Evolutionary conservation across 192 early-diverging fungal species (phyloP).

Genomic region (Funneliformis geosporum): DNA sequence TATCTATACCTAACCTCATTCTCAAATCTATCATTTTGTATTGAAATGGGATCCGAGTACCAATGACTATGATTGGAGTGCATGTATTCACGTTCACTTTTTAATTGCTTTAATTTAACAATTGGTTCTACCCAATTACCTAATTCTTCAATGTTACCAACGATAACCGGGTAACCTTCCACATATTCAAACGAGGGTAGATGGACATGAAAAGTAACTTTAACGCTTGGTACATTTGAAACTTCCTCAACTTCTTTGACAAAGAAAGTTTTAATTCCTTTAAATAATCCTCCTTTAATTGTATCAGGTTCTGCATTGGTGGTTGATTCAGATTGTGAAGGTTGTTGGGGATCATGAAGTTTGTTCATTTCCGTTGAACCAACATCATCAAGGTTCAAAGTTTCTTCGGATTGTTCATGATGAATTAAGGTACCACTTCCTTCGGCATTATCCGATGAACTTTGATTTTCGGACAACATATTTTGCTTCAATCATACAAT

Average conservation of each 20-base stretch:
- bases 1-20: background rate
- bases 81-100: background rate
- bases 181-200: background rate
- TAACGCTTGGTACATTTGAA: background rate
- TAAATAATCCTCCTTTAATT: background rate
- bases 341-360: background rate
- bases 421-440: background rate
- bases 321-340: background rate
- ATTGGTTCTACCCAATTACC: slow-evolving; percentile 13
- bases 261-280: background rate
- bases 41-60: background rate
- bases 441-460: background rate
- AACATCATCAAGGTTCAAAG: background rate
- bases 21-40: background rate
- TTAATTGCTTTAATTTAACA: background rate
- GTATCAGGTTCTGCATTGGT: background rate
- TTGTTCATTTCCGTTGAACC: background rate
- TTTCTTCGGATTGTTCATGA: background rate
- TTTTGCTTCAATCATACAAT: too few species aligned
- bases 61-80: background rate
- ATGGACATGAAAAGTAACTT: slow-evolving; percentile 16
- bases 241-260: background rate
- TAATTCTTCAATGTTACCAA: slow-evolving; percentile 4
- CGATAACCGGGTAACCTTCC: background rate
- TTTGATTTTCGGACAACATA: background rate